Conservation (phyloP, 2,329 filamentous ascomycete species). For the Raffaelea albimanens region DNA sequence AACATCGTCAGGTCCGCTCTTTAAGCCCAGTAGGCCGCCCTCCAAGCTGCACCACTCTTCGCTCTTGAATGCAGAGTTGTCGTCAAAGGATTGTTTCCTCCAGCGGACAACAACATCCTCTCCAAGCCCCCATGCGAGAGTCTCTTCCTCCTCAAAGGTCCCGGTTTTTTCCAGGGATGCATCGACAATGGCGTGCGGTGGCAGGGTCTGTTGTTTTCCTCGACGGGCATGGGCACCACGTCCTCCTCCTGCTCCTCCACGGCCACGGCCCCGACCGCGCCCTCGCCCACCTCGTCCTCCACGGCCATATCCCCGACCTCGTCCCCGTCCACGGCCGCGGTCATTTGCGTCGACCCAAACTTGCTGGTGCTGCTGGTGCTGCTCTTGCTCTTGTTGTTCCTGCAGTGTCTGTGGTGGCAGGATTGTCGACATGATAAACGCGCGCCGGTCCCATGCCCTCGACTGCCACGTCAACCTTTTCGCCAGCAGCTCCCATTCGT, state of each 20-base stretch:
- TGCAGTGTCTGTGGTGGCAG: conserved; percentile 9
- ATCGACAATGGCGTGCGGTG: conserved; percentile 21
- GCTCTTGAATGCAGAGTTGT: neutral
- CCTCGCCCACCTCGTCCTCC: conserved; percentile 15
- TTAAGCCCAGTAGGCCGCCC: neutral
- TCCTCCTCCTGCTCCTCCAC: conserved; percentile 29
- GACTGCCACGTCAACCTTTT: conserved; percentile 37
- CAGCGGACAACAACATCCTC: conserved; percentile 3
- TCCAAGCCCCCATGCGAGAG: conserved; percentile 3
- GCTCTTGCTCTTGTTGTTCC: neutral
- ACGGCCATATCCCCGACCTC: conserved; percentile 23
- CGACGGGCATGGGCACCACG: neutral
- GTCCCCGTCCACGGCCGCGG: conserved; percentile 17
- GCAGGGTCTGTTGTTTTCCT: neutral
- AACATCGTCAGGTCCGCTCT: conserved; percentile 1
- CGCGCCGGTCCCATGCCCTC: conserved; percentile 42
- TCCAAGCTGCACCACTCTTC: neutral
- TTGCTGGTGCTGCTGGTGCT: conserved; percentile 7
- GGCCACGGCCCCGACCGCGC: conserved; percentile 14
- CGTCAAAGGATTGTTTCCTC: neutral
- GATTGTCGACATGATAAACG: conserved; percentile 27
- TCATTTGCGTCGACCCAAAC: neutral
- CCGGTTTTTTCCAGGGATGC: conserved; percentile 30
- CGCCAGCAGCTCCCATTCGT: conserved; percentile 28
- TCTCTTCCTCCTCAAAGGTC: conserved; percentile 39